Percentiles rank a stretch among this genome's conserved stretches.
phyloP scores from a whole-genome alignment of 768 basidiomycete species.

The Amylocystis lapponica region DNA sequence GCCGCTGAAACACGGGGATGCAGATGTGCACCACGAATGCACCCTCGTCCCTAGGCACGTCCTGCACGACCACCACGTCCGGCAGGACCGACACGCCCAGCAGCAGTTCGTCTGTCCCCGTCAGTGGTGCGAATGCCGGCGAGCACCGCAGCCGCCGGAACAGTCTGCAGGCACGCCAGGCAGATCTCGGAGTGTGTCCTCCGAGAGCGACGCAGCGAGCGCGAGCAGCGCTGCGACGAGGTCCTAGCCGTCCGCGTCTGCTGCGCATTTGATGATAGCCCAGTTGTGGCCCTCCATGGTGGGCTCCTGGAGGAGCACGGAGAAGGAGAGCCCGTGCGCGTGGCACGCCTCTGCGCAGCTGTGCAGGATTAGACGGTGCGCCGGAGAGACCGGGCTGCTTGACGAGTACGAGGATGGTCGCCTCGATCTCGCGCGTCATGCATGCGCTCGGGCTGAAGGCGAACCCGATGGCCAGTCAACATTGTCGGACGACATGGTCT shows the following conservation, averaged over 20 bases:
- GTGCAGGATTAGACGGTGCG: constrained; percentile 41
- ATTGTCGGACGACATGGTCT: constrained; percentile 29
- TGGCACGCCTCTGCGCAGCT: constrained; percentile 61
- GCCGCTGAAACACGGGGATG: constrained; percentile 57
- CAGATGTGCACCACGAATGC: constrained; percentile 49
- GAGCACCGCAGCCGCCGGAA: constrained; percentile 54
- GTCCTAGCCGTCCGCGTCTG: constrained; percentile 10
- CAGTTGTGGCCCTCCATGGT: constrained; percentile 67
- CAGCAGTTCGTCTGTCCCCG: constrained; percentile 45
- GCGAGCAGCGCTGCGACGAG: constrained; percentile 47
- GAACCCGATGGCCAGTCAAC: constrained; percentile 39
- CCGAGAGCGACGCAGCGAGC: constrained; percentile 40
- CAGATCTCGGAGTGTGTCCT: constrained; percentile 49
- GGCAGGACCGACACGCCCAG: constrained; percentile 22
- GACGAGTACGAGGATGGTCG: constrained; percentile 45
- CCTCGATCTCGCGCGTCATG: constrained; percentile 35
- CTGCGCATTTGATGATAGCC: constrained; percentile 54
- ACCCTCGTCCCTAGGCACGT: constrained; percentile 43
- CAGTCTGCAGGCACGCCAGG: constrained; percentile 55
- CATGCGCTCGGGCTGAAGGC: constrained; percentile 10
- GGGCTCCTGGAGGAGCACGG: constrained; percentile 53
- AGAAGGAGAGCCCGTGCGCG: constrained; percentile 42
- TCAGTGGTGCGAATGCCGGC: constrained; percentile 45
- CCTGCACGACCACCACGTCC: constrained; percentile 52
- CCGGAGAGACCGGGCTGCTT: constrained; percentile 18